Conservation (phyloP, 1,139 yeast genomes). For the Sugiyamaella sp. region DNA sequence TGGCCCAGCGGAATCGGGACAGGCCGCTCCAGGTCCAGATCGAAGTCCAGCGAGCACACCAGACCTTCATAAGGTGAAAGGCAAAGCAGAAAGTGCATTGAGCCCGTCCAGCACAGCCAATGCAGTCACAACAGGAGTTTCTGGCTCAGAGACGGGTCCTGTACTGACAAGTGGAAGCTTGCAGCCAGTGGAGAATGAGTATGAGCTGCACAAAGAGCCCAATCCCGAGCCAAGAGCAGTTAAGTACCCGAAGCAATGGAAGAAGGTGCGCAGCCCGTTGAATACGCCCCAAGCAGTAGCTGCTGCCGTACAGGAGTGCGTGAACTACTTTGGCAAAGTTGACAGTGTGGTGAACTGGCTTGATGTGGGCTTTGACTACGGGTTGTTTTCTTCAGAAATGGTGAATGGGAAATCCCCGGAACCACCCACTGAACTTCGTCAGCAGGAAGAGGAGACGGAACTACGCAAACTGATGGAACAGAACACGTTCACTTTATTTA, state of each 20-base stretch:
- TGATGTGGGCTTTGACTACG: constrained; percentile 22
- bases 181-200: constrained; percentile 3
- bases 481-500: constrained; percentile 23
- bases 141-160: too few species aligned
- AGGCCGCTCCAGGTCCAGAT: too few species aligned
- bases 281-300: constrained; percentile 20
- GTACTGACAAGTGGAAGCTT: too few species aligned
- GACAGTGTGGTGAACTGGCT: constrained; percentile 26
- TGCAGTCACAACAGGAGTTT: too few species aligned
- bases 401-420: background rate
- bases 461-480: constrained; percentile 21
- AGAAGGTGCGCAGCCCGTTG: constrained; percentile 5
- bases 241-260: constrained; percentile 12
- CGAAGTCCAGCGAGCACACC: too few species aligned
- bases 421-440: constrained; percentile 15
- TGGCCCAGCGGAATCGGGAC: background rate
- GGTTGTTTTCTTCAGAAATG: background rate
- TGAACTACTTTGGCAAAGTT: constrained; percentile 21
- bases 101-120: too few species aligned
- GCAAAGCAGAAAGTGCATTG: too few species aligned
- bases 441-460: constrained; percentile 21
- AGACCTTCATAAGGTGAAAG: too few species aligned
- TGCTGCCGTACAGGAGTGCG: constrained; percentile 20
- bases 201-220: constrained; percentile 13
- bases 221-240: constrained; percentile 10